Conservation (phyloP, 169 alveolate genomes). For the Blepharisma undulans region DNA sequence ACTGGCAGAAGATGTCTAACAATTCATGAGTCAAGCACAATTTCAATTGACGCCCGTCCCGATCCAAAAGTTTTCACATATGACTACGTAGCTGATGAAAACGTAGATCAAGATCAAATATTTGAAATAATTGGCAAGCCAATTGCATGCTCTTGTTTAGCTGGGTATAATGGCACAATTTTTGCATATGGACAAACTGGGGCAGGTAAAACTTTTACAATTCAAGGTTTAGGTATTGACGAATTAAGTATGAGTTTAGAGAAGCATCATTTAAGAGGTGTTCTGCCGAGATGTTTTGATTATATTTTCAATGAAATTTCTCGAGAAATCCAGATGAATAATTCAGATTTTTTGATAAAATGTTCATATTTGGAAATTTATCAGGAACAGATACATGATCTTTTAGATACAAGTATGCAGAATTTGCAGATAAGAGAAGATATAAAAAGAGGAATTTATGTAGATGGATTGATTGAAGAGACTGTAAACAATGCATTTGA, state of each 20-base stretch:
- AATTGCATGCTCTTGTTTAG: slow-evolving; percentile 44
- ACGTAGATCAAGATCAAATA: slow-evolving; percentile 29
- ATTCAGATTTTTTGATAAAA: slow-evolving; percentile 36
- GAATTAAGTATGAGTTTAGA: not conserved
- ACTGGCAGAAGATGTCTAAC: slow-evolving; percentile 5
- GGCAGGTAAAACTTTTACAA: slow-evolving; percentile 76
- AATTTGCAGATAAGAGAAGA: slow-evolving; percentile 78
- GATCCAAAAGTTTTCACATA: slow-evolving; percentile 50
- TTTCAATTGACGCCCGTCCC: slow-evolving; percentile 17
- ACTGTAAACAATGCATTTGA: slow-evolving; percentile 60
- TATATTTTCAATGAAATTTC: slow-evolving; percentile 49
- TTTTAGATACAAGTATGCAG: slow-evolving; percentile 64
- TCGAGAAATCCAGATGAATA: slow-evolving; percentile 29
- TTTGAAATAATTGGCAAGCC: slow-evolving; percentile 48
- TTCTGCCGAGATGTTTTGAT: slow-evolving; percentile 69
- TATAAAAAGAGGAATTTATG: slow-evolving; percentile 82
- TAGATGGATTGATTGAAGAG: slow-evolving; percentile 80
- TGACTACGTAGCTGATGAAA: slow-evolving; percentile 46
- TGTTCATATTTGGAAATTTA: slow-evolving; percentile 82
- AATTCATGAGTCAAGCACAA: slow-evolving; percentile 19
- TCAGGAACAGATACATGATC: slow-evolving; percentile 83
- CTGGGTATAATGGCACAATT: slow-evolving; percentile 68
- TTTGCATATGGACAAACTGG: slow-evolving; percentile 80
- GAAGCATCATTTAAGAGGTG: slow-evolving; percentile 48
- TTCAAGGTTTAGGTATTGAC: slow-evolving; percentile 56